Base-by-base conservation (phyloP, 1,284 basidiomycete genomes). In the Bondarzewia mesenterica region DNA sequence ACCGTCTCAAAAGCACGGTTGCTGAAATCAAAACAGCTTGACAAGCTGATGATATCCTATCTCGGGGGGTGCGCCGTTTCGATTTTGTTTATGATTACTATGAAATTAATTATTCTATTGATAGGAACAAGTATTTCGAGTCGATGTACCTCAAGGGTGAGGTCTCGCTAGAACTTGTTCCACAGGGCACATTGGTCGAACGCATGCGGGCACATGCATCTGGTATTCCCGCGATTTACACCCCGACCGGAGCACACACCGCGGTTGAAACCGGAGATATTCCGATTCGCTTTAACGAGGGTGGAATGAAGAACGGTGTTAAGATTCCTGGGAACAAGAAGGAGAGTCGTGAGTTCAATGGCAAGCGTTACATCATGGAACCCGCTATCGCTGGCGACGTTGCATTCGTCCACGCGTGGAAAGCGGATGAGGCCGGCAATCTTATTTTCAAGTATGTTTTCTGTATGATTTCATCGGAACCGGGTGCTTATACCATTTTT, bases 161-260 rank as follows among this genome's bases (percentile, higher is more conserved):
- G 51, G 80, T 94, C 54, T 78, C 85, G 1, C 69, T 95, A 48
- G 92, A 95, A 64, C 81, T 95, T 20, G 86, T 85, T 37, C 92
- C 92, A 5, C 92, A 95, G 68, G 92, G 82, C 15, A 93, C 91
- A 5, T 80, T 98, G 42, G 85, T 89, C 23, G 94, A 97, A 63
- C 83, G 93, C 54, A 77, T 95, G 56, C 82, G 93, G 39, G 87
- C 93, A 5, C 90, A 92, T 54, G 94, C 89, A 6, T 89, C 90
- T 29, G 94, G 94, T 51, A 94, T 96, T 58, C 94, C 94, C 14
- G 93, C 89, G 12, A 89, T 98, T 73, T 96, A 79, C 69, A 98
- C 92, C 6, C 89, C 93, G 3, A 96, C 93, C 5, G 94, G 93
- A 42, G 89, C 88, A 25, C 78, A 76, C 32, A 93, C 90, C 12